phyloP scores from a whole-genome alignment of 2,329 filamentous ascomycete species.

The Ascochyta lentis region DNA sequence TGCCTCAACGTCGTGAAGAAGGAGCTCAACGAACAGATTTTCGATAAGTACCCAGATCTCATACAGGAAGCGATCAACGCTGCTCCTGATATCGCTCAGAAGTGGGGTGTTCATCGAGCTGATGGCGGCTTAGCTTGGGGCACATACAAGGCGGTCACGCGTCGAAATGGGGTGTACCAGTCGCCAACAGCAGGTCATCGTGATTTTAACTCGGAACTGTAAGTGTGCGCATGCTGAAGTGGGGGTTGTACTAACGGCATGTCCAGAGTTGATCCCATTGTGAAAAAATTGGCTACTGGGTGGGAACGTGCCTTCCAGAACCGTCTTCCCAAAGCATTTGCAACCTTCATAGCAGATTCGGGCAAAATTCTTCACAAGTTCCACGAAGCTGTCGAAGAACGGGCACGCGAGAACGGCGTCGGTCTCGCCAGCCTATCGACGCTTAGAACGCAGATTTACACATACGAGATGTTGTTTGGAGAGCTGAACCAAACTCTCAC shows the following conservation, averaged over 20 bases:
- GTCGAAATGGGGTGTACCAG: constrained; percentile 57
- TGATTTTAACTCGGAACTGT: constrained; percentile 52
- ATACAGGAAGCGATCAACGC: constrained; percentile 50
- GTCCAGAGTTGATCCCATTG: constrained; percentile 45
- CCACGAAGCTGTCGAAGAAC: constrained; percentile 52
- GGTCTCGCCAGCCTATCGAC: constrained; percentile 50
- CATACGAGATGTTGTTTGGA: constrained; percentile 52
- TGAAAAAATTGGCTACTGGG: constrained; percentile 48
- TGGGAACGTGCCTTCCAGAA: constrained; percentile 56
- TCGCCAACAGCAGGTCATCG: constrained; percentile 46
- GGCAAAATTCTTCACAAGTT: constrained; percentile 49
- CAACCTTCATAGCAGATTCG: constrained; percentile 44
- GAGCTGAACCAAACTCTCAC: constrained; percentile 45
- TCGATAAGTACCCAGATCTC: constrained; percentile 52
- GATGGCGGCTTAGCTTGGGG: constrained; percentile 58
- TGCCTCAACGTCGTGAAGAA: constrained; percentile 51
- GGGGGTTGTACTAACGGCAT: neutral
- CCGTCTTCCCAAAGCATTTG: constrained; percentile 51
- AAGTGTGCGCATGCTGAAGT: neutral
- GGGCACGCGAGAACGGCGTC: constrained; percentile 48
- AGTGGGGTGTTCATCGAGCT: constrained; percentile 48
- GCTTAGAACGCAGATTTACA: constrained; percentile 52
- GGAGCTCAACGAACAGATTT: constrained; percentile 55
- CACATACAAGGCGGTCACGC: constrained; percentile 65
- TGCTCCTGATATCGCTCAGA: constrained; percentile 41